phyloP scores from a whole-genome alignment of 106 monocot genomes.

The Dendrobium chrysotoxum region DNA sequence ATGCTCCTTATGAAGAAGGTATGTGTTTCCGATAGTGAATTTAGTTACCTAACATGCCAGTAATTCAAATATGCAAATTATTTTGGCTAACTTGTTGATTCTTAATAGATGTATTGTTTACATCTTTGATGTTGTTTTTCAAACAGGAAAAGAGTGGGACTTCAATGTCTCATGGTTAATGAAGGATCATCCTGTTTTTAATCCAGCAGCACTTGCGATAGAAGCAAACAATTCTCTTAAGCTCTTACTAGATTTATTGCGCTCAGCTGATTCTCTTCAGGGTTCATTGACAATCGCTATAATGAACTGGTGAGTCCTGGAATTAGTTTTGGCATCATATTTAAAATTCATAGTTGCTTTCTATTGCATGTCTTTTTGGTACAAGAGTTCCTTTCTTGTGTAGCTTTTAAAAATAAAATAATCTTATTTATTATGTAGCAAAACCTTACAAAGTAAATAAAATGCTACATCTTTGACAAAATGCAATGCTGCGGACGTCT shows the following conservation, averaged over 20 bases:
- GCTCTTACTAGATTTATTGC: slow-evolving; percentile 54
- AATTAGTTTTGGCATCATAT: neutral
- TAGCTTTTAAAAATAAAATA: neutral
- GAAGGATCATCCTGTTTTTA: slow-evolving; percentile 44
- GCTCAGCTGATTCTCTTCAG: slow-evolving; percentile 28
- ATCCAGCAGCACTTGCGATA: slow-evolving; percentile 30
- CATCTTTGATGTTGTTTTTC: neutral
- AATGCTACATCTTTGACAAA: neutral
- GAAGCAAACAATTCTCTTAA: slow-evolving; percentile 58
- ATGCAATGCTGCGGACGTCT: neutral
- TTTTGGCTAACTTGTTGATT: neutral
- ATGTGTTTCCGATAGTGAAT: neutral
- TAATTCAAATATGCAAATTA: neutral
- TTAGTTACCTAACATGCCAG: neutral
- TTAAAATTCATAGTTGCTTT: neutral
- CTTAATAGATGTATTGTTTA: neutral
- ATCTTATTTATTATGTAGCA: neutral
- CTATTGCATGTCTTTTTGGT: neutral
- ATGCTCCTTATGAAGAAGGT: slow-evolving; percentile 41
- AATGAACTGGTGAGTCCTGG: slow-evolving; percentile 56
- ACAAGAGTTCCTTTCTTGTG: slow-evolving; percentile 3
- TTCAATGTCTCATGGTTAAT: slow-evolving; percentile 47
- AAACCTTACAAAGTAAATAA: neutral
- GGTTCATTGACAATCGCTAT: slow-evolving; percentile 50
- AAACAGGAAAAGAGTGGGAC: slow-evolving; percentile 35